phyloP scores from a whole-genome alignment of 768 basidiomycete genomes.

The Amanita molliuscula region DNA sequence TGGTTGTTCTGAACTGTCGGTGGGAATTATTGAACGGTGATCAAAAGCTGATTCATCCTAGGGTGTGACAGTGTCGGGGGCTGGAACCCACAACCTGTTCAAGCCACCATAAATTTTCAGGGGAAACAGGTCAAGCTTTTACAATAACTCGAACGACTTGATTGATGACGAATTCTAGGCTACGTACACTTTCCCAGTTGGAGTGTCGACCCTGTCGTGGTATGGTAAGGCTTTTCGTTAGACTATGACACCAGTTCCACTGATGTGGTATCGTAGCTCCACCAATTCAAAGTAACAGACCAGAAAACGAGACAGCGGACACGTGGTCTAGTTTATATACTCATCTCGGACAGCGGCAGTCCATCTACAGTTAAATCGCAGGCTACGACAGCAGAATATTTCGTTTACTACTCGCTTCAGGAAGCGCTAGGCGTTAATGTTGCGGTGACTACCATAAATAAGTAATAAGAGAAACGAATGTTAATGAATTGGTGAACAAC shows the following conservation, averaged over 20 bases:
- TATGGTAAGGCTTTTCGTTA: slow-evolving; percentile 19
- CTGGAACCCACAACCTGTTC: slow-evolving; percentile 49
- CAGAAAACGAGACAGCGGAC: not conserved
- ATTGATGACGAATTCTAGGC: slow-evolving; percentile 27
- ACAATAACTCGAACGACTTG: not conserved
- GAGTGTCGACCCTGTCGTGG: slow-evolving; percentile 52
- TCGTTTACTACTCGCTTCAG: not conserved
- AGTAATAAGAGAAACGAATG: too few species aligned
- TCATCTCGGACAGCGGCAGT: not conserved
- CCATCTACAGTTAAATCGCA: not conserved
- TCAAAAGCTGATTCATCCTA: slow-evolving; percentile 8
- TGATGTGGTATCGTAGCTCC: not conserved
- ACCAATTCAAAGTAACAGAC: not conserved
- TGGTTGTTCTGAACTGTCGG: slow-evolving; percentile 66
- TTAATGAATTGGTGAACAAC: too few species aligned
- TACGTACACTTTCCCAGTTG: slow-evolving; percentile 69
- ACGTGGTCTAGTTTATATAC: not conserved
- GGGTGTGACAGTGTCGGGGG: slow-evolving; percentile 41
- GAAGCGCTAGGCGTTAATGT: not conserved
- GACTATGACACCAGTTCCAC: not conserved
- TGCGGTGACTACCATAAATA: not conserved
- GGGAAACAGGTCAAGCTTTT: slow-evolving; percentile 38
- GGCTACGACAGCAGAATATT: not conserved
- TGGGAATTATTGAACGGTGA: not conserved
- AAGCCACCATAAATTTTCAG: slow-evolving; percentile 52